These are phyloP conservation scores for Colletotrichum caudatum DNA, from an alignment of 2,329 filamentous ascomycete species.

Conservation along the genomic window DNA sequence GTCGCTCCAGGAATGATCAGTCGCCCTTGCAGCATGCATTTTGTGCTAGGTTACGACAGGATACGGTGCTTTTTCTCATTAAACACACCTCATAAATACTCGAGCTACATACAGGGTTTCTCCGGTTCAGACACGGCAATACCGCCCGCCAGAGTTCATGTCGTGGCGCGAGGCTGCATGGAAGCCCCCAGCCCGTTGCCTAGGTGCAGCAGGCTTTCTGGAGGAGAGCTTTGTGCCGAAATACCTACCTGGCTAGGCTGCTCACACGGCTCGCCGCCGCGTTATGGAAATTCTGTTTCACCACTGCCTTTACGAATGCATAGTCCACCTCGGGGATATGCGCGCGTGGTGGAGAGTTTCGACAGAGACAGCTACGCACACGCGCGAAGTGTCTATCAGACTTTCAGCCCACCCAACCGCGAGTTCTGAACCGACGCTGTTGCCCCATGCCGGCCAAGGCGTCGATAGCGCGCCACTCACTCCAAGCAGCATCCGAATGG, in stretches of 20 bases:
- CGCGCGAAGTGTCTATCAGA: constrained; percentile 8
- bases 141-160: background rate
- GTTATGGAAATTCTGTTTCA: constrained; percentile 18
- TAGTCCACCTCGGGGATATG: constrained; percentile 14
- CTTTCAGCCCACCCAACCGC: background rate
- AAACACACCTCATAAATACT: background rate
- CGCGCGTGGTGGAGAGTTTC: constrained; percentile 19
- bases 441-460: constrained; percentile 22
- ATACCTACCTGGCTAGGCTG: background rate
- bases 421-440: constrained; percentile 9
- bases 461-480: constrained; percentile 19
- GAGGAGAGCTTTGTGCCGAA: background rate
- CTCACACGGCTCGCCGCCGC: constrained; percentile 19
- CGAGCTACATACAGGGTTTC: constrained; percentile 8
- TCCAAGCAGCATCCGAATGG: constrained; percentile 2
- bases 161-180: constrained; percentile 35
- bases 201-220: constrained; percentile 19
- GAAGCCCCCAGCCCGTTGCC: constrained; percentile 1
- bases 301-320: background rate
- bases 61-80: background rate
- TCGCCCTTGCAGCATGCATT: constrained; percentile 13
- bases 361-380: constrained; percentile 17
- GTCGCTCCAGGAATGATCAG: constrained; percentile 20
- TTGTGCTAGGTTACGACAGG: constrained; percentile 25
- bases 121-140: background rate